Base-by-base conservation (phyloP, 768 basidiomycete genomes). In the Roridomyces roridus region DNA sequence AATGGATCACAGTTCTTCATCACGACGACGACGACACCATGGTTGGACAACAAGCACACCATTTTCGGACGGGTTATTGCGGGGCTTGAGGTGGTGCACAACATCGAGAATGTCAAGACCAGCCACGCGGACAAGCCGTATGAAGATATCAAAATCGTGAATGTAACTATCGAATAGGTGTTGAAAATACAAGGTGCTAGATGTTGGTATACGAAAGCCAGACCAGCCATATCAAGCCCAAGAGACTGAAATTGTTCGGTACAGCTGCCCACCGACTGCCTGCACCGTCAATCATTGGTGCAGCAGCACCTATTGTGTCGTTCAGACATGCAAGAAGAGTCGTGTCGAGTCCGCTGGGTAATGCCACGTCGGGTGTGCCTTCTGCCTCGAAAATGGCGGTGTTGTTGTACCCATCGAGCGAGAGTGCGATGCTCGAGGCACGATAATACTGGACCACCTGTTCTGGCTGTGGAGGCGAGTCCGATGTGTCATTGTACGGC, bases 1-100 rank as follows among this genome's bases (percentile, higher is more conserved):
- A 98, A 98, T 69, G 96, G 95, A 0, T 95, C 92, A 2, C 96
- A 99, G 68, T 99, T 98, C 80, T 99, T 98, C 77, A 94, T 98
- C 70, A 98, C 96, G 8, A 97, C 95, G 5, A 95, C 88, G 3
- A 89, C 95, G 7, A 93, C 92, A 8, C 92, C 94, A 7, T 96
- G 94, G 94, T 76, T 96, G 59, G 94, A 97, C 73, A 89, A 85
- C 72, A 94, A 92, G 65, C 89, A 92, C 68, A 96, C 93, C 0
- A 91, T 98, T 63, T 98, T 98, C 65, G 96, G 96, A 1, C 85
- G 94, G 21, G 92, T 92, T 12, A 76, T 89, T 31, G 86, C 87
- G 5, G 96, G 96, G 6, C 76, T 96, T 46, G 96, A 97, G 71
- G 89, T 96, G 24, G 83, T 97, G 5, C 94, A 96, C 65, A 79